Evolutionary conservation across 2,329 filamentous ascomycete genomes (phyloP).

Genomic region (Aspergillus hortae): DNA sequence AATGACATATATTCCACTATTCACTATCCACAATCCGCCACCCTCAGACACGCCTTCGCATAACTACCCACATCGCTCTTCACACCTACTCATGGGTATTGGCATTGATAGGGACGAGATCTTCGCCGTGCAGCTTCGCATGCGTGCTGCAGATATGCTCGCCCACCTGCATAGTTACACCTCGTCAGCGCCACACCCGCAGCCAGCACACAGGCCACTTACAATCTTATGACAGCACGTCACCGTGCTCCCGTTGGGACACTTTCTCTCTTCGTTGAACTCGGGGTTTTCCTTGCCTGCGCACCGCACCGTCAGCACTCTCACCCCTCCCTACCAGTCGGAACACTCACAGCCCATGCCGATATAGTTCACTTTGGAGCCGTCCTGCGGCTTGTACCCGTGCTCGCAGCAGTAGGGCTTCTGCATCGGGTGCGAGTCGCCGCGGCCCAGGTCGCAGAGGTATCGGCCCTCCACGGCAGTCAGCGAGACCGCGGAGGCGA

Average conservation of each 20-base stretch:
- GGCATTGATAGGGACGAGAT: too few relatives aligned
- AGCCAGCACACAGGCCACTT: background rate
- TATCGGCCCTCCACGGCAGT: constrained; percentile 5
- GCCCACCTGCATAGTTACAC: background rate
- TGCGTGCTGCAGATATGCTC: background rate
- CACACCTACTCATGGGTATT: too few relatives aligned
- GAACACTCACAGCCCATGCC: background rate
- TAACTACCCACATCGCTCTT: too few relatives aligned
- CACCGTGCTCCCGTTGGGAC: background rate
- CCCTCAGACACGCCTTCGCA: too few relatives aligned
- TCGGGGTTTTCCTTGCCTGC: background rate
- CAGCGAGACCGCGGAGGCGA: constrained; percentile 14
- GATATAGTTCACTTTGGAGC: background rate
- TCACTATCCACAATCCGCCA: too few relatives aligned
- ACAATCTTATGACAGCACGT: background rate
- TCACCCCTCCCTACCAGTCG: background rate
- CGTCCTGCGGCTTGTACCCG: background rate
- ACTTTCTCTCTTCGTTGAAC: background rate
- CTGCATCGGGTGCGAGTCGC: constrained; percentile 25
- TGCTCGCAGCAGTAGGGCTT: constrained; percentile 25
- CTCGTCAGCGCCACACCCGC: background rate
- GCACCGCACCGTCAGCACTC: background rate
- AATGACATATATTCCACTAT: too few relatives aligned
- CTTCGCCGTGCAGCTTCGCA: background rate
- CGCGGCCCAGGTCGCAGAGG: constrained; percentile 24